Evolutionary conservation across 495 filamentous ascomycete species (phyloP).

Genomic region (Xylaria bambusicola): DNA sequence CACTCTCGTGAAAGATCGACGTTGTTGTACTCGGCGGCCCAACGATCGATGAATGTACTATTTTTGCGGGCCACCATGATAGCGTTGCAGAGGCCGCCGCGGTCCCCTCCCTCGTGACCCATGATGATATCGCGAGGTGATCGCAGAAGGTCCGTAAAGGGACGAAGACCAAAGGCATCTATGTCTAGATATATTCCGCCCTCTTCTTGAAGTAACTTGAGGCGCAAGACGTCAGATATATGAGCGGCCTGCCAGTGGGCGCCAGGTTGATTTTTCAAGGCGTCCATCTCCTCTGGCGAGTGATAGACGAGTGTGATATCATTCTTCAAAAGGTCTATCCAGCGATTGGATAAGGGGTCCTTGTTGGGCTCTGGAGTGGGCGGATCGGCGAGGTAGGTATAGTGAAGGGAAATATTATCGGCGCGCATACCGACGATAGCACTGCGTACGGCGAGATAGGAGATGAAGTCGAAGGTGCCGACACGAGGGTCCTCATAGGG

Average conservation of each 20-base stretch:
- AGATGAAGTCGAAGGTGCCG: slow-evolving; percentile 46
- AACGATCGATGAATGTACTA: slow-evolving; percentile 43
- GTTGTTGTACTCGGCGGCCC: slow-evolving; percentile 42
- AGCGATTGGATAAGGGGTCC: slow-evolving; percentile 42
- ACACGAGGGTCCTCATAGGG: slow-evolving; percentile 37
- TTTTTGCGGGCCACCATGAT: slow-evolving; percentile 47
- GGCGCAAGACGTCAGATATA: slow-evolving; percentile 47
- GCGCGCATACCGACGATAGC: slow-evolving; percentile 46
- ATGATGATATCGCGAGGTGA: slow-evolving; percentile 42
- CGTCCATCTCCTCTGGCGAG: slow-evolving; percentile 35
- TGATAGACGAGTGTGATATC: slow-evolving; percentile 47
- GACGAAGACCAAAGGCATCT: slow-evolving; percentile 44
- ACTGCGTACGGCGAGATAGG: slow-evolving; percentile 47
- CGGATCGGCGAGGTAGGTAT: slow-evolving; percentile 44
- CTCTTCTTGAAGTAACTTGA: slow-evolving; percentile 41
- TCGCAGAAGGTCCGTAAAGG: slow-evolving; percentile 36
- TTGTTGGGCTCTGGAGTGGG: slow-evolving; percentile 39
- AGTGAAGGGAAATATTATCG: slow-evolving; percentile 46
- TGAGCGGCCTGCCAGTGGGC: slow-evolving; percentile 44
- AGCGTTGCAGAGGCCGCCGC: slow-evolving; percentile 50
- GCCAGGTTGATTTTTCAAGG: slow-evolving; percentile 29
- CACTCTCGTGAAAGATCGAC: slow-evolving; percentile 43
- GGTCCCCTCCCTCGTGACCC: slow-evolving; percentile 49
- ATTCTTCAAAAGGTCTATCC: slow-evolving; percentile 41
- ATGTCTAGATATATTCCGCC: slow-evolving; percentile 52